Evolutionary conservation across 495 filamentous ascomycete genomes (phyloP).

Genomic region (Pseudomonodictys pantanalensis): DNA sequence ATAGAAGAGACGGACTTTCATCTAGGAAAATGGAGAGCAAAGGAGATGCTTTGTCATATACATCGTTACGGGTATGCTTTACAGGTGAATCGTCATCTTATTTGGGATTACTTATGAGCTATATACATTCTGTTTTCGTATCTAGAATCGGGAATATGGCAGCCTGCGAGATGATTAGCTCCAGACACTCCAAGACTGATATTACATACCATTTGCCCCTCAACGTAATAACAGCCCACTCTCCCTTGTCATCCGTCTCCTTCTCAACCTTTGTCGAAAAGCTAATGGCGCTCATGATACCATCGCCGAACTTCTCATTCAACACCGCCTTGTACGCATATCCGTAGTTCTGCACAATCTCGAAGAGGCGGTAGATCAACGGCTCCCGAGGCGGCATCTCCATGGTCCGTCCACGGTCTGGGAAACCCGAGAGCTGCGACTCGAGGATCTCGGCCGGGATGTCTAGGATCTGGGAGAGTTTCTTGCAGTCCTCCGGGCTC

Average conservation of each 20-base stretch:
- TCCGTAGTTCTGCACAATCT: constrained; percentile 98
- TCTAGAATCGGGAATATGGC: constrained; percentile 43
- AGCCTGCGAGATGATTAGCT: constrained; percentile 30
- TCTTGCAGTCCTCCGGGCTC: constrained; percentile 70
- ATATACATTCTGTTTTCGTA: neutral
- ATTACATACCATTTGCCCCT: constrained; percentile 83
- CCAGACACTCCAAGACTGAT: neutral
- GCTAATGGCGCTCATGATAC: constrained; percentile 96
- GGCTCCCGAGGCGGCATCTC: constrained; percentile 96
- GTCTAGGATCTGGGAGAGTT: constrained; percentile 64
- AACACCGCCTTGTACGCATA: constrained; percentile 94
- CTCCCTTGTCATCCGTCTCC: constrained; percentile 82
- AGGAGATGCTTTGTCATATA: too few relatives aligned
- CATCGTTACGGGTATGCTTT: too few relatives aligned
- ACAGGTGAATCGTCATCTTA: neutral
- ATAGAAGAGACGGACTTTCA: neutral
- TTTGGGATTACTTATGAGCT: neutral
- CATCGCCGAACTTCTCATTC: constrained; percentile 99
- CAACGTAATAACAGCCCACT: constrained; percentile 88
- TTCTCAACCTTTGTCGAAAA: constrained; percentile 95
- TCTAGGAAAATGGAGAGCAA: too few relatives aligned
- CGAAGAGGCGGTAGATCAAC: constrained; percentile 88
- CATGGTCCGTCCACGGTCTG: constrained; percentile 76
- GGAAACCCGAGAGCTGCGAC: constrained; percentile 65
- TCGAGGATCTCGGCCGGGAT: constrained; percentile 58